Conservation (phyloP, 306 rosid species). For the Vigna trinervia region DNA sequence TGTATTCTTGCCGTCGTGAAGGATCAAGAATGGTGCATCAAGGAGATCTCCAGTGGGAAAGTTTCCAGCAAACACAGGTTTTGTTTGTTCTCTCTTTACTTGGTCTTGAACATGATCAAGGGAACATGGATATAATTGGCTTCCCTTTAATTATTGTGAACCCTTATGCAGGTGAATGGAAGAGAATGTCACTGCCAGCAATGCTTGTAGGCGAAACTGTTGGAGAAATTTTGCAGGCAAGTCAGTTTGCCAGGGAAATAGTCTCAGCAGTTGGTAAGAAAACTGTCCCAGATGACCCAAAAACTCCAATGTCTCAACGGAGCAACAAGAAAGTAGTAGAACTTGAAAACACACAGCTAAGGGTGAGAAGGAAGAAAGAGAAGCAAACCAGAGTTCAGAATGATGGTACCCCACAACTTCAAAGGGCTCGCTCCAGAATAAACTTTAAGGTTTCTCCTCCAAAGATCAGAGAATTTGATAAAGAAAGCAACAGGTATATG, state of each 20-base stretch:
- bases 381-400: constrained; percentile 65
- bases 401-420: constrained; percentile 60
- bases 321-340: constrained; percentile 51
- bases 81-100: constrained; percentile 28
- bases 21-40: constrained; percentile 60
- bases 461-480: constrained; percentile 66
- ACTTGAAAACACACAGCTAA: constrained; percentile 75
- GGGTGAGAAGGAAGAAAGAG: constrained; percentile 80
- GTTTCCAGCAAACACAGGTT: constrained; percentile 73
- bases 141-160: neutral
- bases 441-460: constrained; percentile 92
- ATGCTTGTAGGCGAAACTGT: constrained; percentile 94
- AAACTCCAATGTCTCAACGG: constrained; percentile 71
- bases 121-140: neutral
- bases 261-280: constrained; percentile 60
- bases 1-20: constrained; percentile 43
- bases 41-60: constrained; percentile 81
- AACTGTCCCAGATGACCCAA: constrained; percentile 64
- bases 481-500: constrained; percentile 56
- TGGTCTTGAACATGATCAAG: neutral
- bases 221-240: constrained; percentile 88
- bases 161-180: constrained; percentile 73
- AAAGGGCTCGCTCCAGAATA: constrained; percentile 79
- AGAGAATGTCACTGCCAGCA: constrained; percentile 87
- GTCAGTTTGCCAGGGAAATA: constrained; percentile 81